A percentile compares a stretch with the other conserved stretches of the same genome.
Evolutionary conservation across 345 rosid species (phyloP).

Genomic region (Rhodamnia argentea): DNA sequence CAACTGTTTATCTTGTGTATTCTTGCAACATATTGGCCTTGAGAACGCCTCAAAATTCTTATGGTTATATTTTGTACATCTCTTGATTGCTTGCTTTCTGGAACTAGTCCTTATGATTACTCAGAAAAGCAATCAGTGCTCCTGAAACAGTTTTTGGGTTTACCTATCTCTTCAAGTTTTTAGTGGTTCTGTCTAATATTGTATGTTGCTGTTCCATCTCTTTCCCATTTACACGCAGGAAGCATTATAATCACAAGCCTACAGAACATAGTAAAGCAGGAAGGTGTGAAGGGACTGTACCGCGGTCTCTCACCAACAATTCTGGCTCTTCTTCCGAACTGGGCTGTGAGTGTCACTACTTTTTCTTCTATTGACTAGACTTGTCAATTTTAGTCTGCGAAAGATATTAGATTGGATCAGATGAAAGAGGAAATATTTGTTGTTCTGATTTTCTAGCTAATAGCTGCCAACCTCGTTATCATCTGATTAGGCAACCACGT

Average conservation of each 20-base stretch:
- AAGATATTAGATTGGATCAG: neutral
- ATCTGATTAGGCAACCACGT: neutral
- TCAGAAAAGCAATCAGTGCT: neutral
- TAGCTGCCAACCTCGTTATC: neutral
- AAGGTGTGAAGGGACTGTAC: conserved; percentile 77
- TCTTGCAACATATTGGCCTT: neutral
- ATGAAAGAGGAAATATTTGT: neutral
- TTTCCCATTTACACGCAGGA: conserved; percentile 29
- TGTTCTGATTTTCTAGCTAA: neutral
- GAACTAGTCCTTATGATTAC: neutral
- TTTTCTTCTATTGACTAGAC: neutral
- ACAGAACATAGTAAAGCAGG: conserved; percentile 48
- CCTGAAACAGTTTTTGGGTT: neutral
- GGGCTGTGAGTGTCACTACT: conserved; percentile 67
- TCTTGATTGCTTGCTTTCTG: neutral
- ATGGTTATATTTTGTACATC: neutral
- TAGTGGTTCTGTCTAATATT: neutral
- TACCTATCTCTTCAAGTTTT: neutral
- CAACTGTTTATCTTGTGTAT: neutral
- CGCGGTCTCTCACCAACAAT: conserved; percentile 96
- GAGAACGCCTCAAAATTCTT: neutral
- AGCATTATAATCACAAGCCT: conserved; percentile 66
- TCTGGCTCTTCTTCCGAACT: conserved; percentile 84
- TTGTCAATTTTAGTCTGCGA: neutral
- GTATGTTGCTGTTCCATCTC: neutral